phyloP scores from a whole-genome alignment of 2,329 filamentous ascomycete genomes.

The Chalara sp. region DNA sequence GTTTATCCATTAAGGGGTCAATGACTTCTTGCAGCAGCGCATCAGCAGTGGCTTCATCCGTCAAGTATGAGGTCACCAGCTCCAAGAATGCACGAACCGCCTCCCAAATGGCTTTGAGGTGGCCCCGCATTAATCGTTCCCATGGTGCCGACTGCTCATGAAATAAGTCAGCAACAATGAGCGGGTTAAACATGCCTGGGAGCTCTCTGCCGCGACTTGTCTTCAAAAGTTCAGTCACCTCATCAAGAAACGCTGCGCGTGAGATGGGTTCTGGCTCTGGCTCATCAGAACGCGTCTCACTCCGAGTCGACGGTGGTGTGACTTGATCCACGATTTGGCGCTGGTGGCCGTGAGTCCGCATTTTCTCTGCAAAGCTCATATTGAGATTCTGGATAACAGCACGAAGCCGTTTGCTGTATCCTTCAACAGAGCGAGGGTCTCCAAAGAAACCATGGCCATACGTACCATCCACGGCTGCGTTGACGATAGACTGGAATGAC shows the following conservation, averaged over 20 bases:
- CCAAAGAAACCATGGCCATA: slow-evolving; percentile 1
- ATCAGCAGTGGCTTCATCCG: neutral
- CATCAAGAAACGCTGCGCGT: neutral
- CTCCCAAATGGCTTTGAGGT: neutral
- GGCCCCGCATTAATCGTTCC: neutral
- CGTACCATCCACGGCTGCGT: neutral
- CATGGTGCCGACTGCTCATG: neutral
- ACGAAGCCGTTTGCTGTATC: slow-evolving; percentile 3
- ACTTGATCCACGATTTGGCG: neutral
- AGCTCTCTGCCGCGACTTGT: too few species aligned
- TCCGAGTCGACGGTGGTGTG: neutral
- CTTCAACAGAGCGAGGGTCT: too few species aligned
- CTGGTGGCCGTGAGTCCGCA: neutral
- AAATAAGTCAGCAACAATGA: neutral
- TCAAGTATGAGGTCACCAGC: neutral
- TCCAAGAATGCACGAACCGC: neutral
- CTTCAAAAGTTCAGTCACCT: neutral
- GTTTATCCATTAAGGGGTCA: neutral
- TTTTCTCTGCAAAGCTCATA: slow-evolving; percentile 3
- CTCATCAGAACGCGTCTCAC: neutral
- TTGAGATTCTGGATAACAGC: slow-evolving; percentile 7
- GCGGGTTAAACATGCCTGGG: neutral
- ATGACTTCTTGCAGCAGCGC: neutral
- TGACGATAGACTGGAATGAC: neutral
- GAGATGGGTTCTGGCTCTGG: neutral